Evolutionary conservation across 164 flowering plant genomes (phyloP).

Genomic region (Nymphaea colorata): DNA sequence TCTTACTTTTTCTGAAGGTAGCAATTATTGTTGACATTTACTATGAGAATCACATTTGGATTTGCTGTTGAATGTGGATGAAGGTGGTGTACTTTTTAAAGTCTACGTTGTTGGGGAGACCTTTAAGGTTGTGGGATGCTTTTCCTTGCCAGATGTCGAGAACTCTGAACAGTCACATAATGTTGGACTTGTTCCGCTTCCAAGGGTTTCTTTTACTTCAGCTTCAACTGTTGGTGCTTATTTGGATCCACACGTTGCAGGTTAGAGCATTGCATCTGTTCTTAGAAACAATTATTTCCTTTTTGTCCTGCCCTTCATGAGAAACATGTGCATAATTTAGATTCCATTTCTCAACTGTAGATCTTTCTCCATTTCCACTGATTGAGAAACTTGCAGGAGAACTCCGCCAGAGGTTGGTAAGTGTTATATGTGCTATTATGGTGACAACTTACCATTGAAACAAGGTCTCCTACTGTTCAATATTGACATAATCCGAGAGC

Average conservation of each 20-base stretch:
- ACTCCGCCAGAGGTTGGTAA: conserved; percentile 75
- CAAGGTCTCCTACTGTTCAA: background rate
- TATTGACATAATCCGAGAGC: background rate
- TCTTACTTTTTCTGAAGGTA: too few relatives aligned
- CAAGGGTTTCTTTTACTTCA: conserved; percentile 94
- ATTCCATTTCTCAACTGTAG: conserved; percentile 24
- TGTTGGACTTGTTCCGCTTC: conserved; percentile 70
- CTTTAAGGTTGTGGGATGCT: conserved; percentile 81
- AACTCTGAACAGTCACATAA: conserved; percentile 42
- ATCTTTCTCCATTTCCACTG: conserved; percentile 85
- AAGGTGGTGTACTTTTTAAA: conserved; percentile 93
- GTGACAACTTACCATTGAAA: background rate
- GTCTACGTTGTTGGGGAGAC: conserved; percentile 90
- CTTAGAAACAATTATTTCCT: too few relatives aligned
- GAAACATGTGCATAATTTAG: background rate
- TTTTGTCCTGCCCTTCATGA: too few relatives aligned
- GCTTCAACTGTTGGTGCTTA: conserved; percentile 96
- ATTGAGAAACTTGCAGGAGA: conserved; percentile 79
- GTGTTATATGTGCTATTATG: background rate
- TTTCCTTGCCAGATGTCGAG: conserved; percentile 80
- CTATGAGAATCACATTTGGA: too few relatives aligned
- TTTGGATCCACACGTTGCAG: conserved; percentile 77
- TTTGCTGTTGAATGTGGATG: background rate
- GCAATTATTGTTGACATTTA: too few relatives aligned
- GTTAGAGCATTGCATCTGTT: conserved; percentile 24